These are phyloP conservation scores for Pleurotus giganteus DNA, from an alignment of 768 basidiomycete species.

Conservation along the genomic window DNA sequence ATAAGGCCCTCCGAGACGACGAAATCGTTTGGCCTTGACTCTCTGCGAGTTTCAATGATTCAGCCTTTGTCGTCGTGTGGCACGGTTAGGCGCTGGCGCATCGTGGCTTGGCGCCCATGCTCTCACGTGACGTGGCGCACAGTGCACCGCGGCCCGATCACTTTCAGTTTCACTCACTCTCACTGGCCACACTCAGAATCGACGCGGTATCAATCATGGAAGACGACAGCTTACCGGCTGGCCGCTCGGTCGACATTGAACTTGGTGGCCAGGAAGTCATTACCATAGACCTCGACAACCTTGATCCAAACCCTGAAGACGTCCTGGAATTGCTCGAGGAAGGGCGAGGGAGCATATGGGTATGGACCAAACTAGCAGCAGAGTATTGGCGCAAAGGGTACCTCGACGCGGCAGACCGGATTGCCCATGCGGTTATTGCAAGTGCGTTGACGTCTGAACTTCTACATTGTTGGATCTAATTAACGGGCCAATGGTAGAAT, in stretches of 20 bases:
- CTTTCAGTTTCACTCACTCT: not conserved
- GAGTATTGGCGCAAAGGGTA: slow-evolving; percentile 87
- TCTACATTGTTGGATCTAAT: too few species aligned
- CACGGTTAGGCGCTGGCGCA: too few species aligned
- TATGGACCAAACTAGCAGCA: slow-evolving; percentile 81
- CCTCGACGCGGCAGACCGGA: slow-evolving; percentile 73
- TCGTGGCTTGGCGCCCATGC: too few species aligned
- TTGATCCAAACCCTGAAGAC: slow-evolving; percentile 77
- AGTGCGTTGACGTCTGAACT: slow-evolving; percentile 39
- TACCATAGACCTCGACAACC: slow-evolving; percentile 84
- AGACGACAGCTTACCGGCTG: slow-evolving; percentile 31
- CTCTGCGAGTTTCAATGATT: too few species aligned
- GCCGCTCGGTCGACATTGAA: slow-evolving; percentile 71
- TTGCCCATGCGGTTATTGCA: slow-evolving; percentile 64
- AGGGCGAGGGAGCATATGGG: slow-evolving; percentile 66
- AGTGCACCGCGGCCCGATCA: too few species aligned
- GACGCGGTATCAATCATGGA: slow-evolving; percentile 15
- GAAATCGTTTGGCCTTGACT: too few species aligned
- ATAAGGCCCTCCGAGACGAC: slow-evolving; percentile 32
- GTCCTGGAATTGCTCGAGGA: slow-evolving; percentile 71
- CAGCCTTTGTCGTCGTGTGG: too few species aligned
- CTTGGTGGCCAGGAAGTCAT: slow-evolving; percentile 83
- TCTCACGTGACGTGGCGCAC: too few species aligned
- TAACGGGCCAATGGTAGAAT: slow-evolving; percentile 33
- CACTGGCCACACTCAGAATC: too few species aligned